phyloP scores from a whole-genome alignment of 2,329 filamentous ascomycete species.

The Paecilomyces sp. region DNA sequence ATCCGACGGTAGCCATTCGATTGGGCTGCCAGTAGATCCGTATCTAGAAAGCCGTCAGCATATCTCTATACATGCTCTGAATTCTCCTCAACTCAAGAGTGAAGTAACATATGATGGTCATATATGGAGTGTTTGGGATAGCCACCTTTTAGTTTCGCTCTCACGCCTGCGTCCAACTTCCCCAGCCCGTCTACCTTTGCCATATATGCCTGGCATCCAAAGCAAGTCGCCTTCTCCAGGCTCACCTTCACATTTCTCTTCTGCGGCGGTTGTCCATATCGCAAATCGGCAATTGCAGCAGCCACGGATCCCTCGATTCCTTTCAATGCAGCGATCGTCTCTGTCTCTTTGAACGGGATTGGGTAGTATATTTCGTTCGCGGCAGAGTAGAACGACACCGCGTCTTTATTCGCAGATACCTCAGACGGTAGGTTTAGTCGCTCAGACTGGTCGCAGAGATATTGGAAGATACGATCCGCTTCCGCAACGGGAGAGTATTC shows the following conservation, averaged over 20 bases:
- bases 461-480: constrained; percentile 28
- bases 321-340: constrained; percentile 50
- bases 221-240: constrained; percentile 32
- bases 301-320: constrained; percentile 55
- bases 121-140: not conserved
- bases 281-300: constrained; percentile 52
- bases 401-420: constrained; percentile 22
- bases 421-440: constrained; percentile 24
- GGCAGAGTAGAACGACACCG: constrained; percentile 29
- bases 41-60: constrained; percentile 46
- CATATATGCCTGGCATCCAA: constrained; percentile 36
- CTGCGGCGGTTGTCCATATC: constrained; percentile 37
- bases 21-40: constrained; percentile 63
- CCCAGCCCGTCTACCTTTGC: constrained; percentile 33
- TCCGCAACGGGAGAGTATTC: constrained; percentile 28
- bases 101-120: not conserved
- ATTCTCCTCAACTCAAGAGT: not conserved
- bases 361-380: constrained; percentile 33
- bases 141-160: constrained; percentile 31
- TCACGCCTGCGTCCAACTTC: constrained; percentile 30
- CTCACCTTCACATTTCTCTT: constrained; percentile 28
- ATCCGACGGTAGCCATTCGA: constrained; percentile 64
- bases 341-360: constrained; percentile 46
- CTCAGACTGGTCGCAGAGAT: constrained; percentile 28
- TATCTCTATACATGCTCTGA: not conserved